Percentiles rank a stretch among this genome's conserved stretches.
Conservation (phyloP, 495 filamentous ascomycete genomes). For the Talaromyces trachyspermus region DNA sequence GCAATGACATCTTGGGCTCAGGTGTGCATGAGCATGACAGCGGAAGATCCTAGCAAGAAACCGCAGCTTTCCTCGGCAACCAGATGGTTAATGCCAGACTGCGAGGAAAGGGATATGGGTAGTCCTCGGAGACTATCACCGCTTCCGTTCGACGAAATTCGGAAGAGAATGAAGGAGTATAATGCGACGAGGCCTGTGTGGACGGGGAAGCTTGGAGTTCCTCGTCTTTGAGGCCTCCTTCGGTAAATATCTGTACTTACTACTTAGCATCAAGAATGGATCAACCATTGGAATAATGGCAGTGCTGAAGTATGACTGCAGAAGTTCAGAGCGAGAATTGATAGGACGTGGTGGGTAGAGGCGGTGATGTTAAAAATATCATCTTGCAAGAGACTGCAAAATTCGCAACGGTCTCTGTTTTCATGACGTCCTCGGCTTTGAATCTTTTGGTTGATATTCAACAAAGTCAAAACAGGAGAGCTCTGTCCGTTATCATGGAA, state of each 20-base stretch:
- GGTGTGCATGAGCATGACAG: background rate
- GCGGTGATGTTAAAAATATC: too few species aligned
- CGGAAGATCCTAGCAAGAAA: background rate
- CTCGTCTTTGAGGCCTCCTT: constrained; percentile 3
- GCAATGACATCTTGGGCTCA: constrained; percentile 1
- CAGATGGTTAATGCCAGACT: constrained; percentile 2
- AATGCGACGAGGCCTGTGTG: constrained; percentile 4
- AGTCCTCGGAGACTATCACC: background rate
- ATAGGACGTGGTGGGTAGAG: too few species aligned
- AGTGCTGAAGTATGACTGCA: constrained; percentile 8
- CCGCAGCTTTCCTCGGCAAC: constrained; percentile 1
- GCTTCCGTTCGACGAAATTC: constrained; percentile 3
- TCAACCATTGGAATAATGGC: constrained; percentile 9
- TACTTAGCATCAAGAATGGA: too few species aligned
- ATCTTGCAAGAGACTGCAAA: too few species aligned
- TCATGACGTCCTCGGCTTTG: too few species aligned
- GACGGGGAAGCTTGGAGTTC: constrained; percentile 5
- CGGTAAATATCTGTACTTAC: constrained; percentile 2
- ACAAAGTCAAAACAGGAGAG: too few species aligned
- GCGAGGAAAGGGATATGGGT: background rate
- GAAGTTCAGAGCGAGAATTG: too few species aligned
- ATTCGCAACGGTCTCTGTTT: too few species aligned
- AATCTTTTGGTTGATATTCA: too few species aligned
- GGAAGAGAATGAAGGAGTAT: constrained; percentile 4
- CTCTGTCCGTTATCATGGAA: too few species aligned